A percentile compares a stretch with the other conserved stretches of the same genome.
Evolutionary conservation across 2,329 filamentous ascomycete genomes (phyloP).

Genomic region (Fulvia fulva): DNA sequence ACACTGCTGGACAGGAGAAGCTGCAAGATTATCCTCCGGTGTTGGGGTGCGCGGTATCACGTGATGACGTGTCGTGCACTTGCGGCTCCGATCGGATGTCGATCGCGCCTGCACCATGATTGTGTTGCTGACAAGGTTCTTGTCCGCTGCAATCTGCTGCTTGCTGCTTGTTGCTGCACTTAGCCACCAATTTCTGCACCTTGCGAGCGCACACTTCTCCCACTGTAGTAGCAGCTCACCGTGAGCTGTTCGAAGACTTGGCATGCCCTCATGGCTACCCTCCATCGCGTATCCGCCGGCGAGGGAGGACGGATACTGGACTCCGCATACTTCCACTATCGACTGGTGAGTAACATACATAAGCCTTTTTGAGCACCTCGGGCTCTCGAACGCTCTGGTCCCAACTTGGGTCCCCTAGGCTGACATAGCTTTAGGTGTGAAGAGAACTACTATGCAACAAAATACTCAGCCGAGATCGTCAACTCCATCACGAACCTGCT

Average conservation of each 20-base stretch:
- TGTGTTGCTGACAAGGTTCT: no score
- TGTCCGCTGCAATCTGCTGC: neutral
- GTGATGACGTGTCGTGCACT: neutral
- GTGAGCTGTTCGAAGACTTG: neutral
- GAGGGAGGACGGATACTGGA: conserved; percentile 49
- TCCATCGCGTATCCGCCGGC: conserved; percentile 31
- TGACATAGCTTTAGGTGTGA: no score
- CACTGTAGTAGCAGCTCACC: neutral
- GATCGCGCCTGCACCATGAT: no score
- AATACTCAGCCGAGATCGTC: conserved; percentile 72
- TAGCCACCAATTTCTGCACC: neutral
- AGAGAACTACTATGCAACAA: conserved; percentile 70
- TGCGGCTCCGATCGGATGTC: neutral
- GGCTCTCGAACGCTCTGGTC: no score
- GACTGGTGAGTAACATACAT: no score
- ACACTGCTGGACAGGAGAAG: neutral
- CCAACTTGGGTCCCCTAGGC: no score
- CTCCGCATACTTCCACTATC: conserved; percentile 65
- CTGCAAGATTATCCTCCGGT: neutral
- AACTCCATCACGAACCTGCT: conserved; percentile 78
- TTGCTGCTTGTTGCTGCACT: neutral
- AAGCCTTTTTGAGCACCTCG: no score
- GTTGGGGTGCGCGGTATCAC: no score
- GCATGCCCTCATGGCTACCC: conserved; percentile 22
- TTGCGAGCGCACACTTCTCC: neutral